phyloP scores from a whole-genome alignment of 2,329 filamentous ascomycete genomes.

The Elsinoe batatas region DNA sequence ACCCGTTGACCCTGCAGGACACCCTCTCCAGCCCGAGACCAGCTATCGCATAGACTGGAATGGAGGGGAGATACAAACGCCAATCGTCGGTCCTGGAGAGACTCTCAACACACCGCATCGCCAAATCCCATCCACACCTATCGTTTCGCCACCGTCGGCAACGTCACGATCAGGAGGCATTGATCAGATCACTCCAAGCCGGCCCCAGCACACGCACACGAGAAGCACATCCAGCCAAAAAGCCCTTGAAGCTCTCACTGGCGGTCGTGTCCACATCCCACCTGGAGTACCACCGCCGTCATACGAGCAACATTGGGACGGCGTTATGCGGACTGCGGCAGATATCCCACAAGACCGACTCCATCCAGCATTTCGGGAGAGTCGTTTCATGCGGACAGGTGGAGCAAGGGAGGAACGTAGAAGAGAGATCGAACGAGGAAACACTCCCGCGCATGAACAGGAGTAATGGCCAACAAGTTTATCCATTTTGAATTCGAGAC shows the following conservation, averaged over 20 bases:
- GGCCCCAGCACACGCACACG: constrained; percentile 1
- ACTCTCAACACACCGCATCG: background rate
- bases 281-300: constrained; percentile 1
- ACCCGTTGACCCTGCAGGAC: constrained; percentile 1
- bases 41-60: constrained; percentile 16
- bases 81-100: constrained; percentile 3
- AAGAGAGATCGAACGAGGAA: constrained; percentile 7
- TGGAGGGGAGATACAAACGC: constrained; percentile 12
- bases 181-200: background rate
- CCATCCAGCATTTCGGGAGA: constrained; percentile 9
- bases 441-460: background rate
- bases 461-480: background rate
- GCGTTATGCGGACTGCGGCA: background rate
- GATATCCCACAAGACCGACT: constrained; percentile 3
- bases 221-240: constrained; percentile 1
- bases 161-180: background rate
- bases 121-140: background rate
- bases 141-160: background rate
- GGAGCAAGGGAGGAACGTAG: constrained; percentile 5
- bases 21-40: constrained; percentile 10
- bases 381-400: constrained; percentile 7
- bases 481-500: background rate
- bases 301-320: constrained; percentile 10
- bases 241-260: constrained; percentile 4
- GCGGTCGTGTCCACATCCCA: background rate